phyloP scores from a whole-genome alignment of 106 monocot genomes.

The Chionographis japonica region DNA sequence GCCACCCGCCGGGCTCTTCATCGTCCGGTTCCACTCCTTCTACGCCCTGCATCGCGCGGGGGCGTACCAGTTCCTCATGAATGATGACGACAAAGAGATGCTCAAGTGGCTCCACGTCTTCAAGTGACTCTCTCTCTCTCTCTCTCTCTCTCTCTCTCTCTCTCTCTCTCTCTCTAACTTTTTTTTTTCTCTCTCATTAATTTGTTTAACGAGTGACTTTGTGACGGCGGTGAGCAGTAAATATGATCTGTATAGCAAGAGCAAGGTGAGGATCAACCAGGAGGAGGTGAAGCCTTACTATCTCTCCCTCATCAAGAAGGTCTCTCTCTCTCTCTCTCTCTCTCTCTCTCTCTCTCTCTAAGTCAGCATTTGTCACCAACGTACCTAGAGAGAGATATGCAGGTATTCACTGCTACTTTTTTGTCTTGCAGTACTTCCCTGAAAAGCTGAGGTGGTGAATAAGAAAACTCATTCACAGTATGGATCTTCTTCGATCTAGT shows the following conservation, averaged over 20 bases:
- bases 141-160: background rate
- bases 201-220: no score
- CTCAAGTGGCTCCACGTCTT: conserved; percentile 41
- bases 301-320: conserved; percentile 24
- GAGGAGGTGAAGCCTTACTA: conserved; percentile 37
- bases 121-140: conserved; percentile 12
- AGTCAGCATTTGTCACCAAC: background rate
- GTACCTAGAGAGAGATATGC: no score
- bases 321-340: background rate
- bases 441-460: conserved; percentile 30
- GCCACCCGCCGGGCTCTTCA: conserved; percentile 34
- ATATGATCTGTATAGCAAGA: conserved; percentile 40
- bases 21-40: conserved; percentile 45
- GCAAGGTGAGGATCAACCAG: conserved; percentile 27
- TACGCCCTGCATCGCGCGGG: conserved; percentile 30
- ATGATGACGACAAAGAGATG: conserved; percentile 41
- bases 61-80: conserved; percentile 39
- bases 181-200: no score
- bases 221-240: conserved; percentile 9
- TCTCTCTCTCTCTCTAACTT: background rate
- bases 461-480: background rate
- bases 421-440: conserved; percentile 23
- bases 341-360: background rate
- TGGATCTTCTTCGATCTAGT: no score
- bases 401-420: background rate